Evolutionary conservation across 768 basidiomycete genomes (phyloP), one percentile per base, ranked within the genome.

Genomic region (Russula vinacea): DNA sequence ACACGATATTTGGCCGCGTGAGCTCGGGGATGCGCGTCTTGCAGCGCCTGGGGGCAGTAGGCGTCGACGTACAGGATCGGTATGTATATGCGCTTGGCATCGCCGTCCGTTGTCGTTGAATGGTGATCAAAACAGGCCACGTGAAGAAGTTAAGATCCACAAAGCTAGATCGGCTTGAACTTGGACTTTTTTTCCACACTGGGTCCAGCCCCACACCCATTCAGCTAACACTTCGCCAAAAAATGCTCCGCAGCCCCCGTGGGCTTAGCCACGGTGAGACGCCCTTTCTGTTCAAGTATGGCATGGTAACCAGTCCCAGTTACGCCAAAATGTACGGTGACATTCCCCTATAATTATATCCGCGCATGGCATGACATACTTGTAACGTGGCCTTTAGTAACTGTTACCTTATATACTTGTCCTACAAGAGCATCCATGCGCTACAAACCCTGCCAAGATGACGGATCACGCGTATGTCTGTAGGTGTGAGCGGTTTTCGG

Each of bases 1-100:
- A 93, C 73, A 92, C 90, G 8, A 92, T 92, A 67, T 93, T 93
- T 72, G 97, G 97, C 0, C 86, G 97, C 8, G 93, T 99, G 8
- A 85, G 83, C 71, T 80, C 84, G 22, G 97, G 96, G 0, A 98
- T 98, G 88, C 82, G 90, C 40, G 94, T 98, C 10, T 83, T 97
- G 19, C 92, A 97, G 71, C 80, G 97, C 42, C 74, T 99, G 49
- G 96, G 95, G 42, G 88, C 94, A 1, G 95, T 98, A 3, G 88
- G 85, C 3, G 90, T 91, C 19, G 94, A 99, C 72, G 81, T 81
- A 19, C 91, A 98, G 70, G 94, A 98, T 73, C 81, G 84, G 94
- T 90, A 56, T 56, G 88, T 77, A 26, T 22, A 47, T 39, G 16
- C 14, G 9, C 17, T 53, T 37, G 24, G 50, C 24, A 32, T 56